Evolutionary conservation across 192 early-diverging fungal genomes (phyloP), one percentile per base, ranked within the genome.

Genomic region (Pilaira anomala): DNA sequence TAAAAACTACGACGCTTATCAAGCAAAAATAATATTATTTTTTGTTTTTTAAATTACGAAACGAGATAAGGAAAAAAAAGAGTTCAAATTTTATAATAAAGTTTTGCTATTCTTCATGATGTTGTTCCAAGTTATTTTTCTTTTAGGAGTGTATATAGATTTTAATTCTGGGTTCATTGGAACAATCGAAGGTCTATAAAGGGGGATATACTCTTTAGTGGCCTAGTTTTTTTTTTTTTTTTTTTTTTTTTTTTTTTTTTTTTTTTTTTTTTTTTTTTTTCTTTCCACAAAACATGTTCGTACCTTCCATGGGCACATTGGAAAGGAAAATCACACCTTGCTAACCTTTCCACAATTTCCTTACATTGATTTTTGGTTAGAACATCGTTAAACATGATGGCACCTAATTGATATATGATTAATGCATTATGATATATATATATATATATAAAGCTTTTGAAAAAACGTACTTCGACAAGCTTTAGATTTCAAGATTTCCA

Each of bases 321-420:
- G 55, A 88, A 88, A n/a, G 86, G 85, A 58, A 77, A 85, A 22
- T 48, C 61, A 54, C 87, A 89, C 2, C 63, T 45, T 1, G 83
- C 60, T 18, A 92, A 54, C 30, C 76, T 65, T 6, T 67, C 11
- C 2, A 91, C 71, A n/a, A 92, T 52, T 12, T 58, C 30, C 50
- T 68, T 46, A 72, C 88, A 91, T 41, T 80, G 67, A 3, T 62
- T 52, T 7, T 63, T 12, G 0, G 76, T 67, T 2, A 92, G 72
- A 18, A 53, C 59, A 44, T 89, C 87, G 41, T 88, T 88, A 70
- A 92, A 92, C 84, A 85, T 90, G 22, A 92, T 88, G 11, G 90
- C 87, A 67, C 69, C 86, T 85, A 62, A 26, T 39, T 12, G 4
- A 59, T 25, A 48, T 46, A 51, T 30, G 28, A 21, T 30, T 48